Evolutionary conservation across 2,329 filamentous ascomycete genomes (phyloP).

Genomic region (Pseudogymnoascus sp.): DNA sequence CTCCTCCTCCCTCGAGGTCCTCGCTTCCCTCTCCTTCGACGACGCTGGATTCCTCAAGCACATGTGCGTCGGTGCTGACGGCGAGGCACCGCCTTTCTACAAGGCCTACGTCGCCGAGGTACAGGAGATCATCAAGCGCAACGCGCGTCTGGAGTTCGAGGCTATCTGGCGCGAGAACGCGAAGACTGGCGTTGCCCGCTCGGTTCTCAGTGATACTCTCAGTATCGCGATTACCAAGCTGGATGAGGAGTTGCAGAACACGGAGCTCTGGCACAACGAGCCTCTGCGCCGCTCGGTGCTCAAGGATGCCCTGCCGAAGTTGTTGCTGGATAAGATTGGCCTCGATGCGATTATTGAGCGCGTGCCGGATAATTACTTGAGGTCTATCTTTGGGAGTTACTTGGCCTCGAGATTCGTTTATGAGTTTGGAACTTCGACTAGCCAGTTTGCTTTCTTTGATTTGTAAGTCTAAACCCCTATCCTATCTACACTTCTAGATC

Average conservation of each 20-base stretch:
- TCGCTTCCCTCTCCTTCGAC: conserved; percentile 90
- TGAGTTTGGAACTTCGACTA: conserved; percentile 82
- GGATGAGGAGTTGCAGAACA: conserved; percentile 91
- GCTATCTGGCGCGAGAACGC: conserved; percentile 95
- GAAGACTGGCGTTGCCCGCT: conserved; percentile 67
- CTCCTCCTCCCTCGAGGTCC: conserved; percentile 89
- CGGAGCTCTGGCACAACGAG: conserved; percentile 81
- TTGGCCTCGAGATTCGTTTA: conserved; percentile 94
- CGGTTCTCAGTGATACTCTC: conserved; percentile 83
- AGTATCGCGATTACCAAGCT: conserved; percentile 91
- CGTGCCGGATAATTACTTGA: conserved; percentile 85
- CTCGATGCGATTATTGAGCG: conserved; percentile 78
- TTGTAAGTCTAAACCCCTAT: conserved; percentile 58
- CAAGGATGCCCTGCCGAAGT: conserved; percentile 72
- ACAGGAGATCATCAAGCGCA: conserved; percentile 82
- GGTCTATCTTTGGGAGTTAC: conserved; percentile 93
- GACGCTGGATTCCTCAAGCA: conserved; percentile 79
- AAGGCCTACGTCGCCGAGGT: conserved; percentile 85
- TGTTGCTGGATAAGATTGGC: conserved; percentile 82
- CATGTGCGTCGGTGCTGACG: conserved; percentile 80
- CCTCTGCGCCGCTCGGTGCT: conserved; percentile 70
- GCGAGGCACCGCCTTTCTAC: conserved; percentile 82
- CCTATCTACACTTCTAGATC: conserved; percentile 13
- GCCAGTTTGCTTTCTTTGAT: conserved; percentile 97
- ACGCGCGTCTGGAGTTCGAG: conserved; percentile 90